Evolutionary conservation across 805 yeast species (phyloP).

Genomic region (Lachancea mirantina): DNA sequence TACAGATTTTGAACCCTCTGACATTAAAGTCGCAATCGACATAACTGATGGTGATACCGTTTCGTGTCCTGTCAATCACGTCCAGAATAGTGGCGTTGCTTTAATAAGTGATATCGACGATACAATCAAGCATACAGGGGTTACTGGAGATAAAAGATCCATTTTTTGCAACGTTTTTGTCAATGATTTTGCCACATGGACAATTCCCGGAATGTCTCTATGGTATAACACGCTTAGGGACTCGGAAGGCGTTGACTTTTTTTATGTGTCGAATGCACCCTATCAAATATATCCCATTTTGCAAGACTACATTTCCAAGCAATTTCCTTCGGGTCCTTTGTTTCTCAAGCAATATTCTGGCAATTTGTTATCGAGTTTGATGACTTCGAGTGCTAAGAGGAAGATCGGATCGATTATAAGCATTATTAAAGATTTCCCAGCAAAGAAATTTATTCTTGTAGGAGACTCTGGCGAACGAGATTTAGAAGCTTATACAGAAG

Average conservation of each 20-base stretch:
- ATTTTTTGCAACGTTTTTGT: constrained; percentile 72
- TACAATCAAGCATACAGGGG: constrained; percentile 86
- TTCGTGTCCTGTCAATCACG: constrained; percentile 13
- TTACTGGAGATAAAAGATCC: constrained; percentile 78
- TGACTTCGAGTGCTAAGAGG: constrained; percentile 82
- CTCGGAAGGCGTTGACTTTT: constrained; percentile 49
- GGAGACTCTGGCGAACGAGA: constrained; percentile 98
- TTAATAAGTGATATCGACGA: constrained; percentile 92
- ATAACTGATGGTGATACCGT: constrained; percentile 14
- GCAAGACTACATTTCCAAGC: constrained; percentile 22
- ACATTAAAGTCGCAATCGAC: constrained; percentile 19
- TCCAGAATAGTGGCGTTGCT: constrained; percentile 46
- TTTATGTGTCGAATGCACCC: constrained; percentile 94
- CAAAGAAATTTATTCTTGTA: constrained; percentile 69
- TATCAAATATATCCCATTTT: constrained; percentile 70
- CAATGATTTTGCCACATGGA: constrained; percentile 58
- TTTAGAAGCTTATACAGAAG: constrained; percentile 77
- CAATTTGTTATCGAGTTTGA: constrained; percentile 66
- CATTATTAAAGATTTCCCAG: constrained; percentile 65
- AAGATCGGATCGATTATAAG: constrained; percentile 59
- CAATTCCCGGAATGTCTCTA: constrained; percentile 61
- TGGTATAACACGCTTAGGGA: constrained; percentile 57
- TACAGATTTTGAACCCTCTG: constrained; percentile 51
- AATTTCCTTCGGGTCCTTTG: constrained; percentile 73
- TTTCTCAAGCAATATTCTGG: constrained; percentile 86